Base-by-base conservation (phyloP, 2,329 filamentous ascomycete species). In the Keithomyces neogunnii region DNA sequence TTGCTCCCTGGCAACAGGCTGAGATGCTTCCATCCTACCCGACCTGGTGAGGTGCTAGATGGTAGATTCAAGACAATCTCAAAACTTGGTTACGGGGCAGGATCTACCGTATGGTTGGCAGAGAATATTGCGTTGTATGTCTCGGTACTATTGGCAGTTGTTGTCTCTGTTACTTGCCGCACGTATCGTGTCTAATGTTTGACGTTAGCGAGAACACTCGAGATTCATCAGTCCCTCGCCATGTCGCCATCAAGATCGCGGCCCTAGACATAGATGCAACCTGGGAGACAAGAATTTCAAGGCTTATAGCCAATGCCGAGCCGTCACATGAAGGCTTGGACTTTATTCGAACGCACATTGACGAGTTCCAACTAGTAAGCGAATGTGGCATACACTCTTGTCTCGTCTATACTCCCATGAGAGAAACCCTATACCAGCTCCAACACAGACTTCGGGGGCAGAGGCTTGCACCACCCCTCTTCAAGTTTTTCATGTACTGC, bases 51-150 rank as follows among this genome's bases (percentile, higher is more conserved):
- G 44, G 49, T 67, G 26, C 59, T 71, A 13, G 59, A 66, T 47
- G 55, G 60, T 38, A 56, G 62, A 53, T 71, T 69, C 57, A 63
- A 67, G 53, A 59, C 65, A 1, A 56, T 65, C 26, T 53, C 60
- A 26, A 70, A 71, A 57, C 58, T 72, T 26, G 68, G 67, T 8
- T 69, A 57, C 51, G 68, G 66, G 35, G 56, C 56, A 6, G 61
- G 58, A 26, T 70, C 66, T 43, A 70, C 67, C 19, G 66, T 70
- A 35, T 72, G 68, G 66, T 59, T 70, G 32, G 66, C 66, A 28
- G 56, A 60, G 46, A 59, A 60, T 45, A 49, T 61, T 30, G 44
- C 50, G 45, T 57, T 48, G 56, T 54, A 47, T 49, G 54, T 2
- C n/a, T 26, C 38, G n/a, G 4, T 40, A 26, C 38, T 9, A 4